These are phyloP conservation scores for Fusarium humuli DNA, from an alignment of 2,329 filamentous ascomycete species.

Conservation along the genomic window DNA sequence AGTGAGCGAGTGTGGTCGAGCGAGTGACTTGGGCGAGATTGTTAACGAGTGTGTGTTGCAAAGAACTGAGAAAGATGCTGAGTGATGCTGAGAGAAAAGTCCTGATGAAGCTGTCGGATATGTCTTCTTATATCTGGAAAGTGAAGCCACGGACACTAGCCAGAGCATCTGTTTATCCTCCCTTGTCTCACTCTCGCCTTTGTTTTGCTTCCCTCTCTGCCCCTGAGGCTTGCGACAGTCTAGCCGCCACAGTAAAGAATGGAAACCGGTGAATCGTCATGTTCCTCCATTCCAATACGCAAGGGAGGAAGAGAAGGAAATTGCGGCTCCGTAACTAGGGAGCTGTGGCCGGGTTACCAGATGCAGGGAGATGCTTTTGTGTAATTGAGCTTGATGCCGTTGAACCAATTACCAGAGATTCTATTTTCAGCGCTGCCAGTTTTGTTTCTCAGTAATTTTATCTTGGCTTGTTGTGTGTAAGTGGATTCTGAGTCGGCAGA, in stretches of 20 bases:
- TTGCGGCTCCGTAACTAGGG: constrained; percentile 30
- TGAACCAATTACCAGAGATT: background rate
- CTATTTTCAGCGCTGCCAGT: constrained; percentile 9
- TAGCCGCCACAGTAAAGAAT: constrained; percentile 32
- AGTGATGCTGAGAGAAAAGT: constrained; percentile 11
- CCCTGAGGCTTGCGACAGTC: constrained; percentile 23
- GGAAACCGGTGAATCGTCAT: constrained; percentile 24
- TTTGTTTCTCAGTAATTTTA: constrained; percentile 16
- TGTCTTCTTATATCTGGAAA: constrained; percentile 43
- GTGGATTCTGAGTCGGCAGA: constrained; percentile 13
- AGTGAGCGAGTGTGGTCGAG: constrained; percentile 29
- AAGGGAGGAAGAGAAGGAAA: constrained; percentile 32
- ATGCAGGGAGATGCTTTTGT: constrained; percentile 16
- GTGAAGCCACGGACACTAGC: background rate
- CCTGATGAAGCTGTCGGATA: background rate
- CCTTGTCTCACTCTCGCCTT: constrained; percentile 7
- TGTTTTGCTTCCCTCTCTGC: constrained; percentile 1
- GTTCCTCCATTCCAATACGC: constrained; percentile 33
- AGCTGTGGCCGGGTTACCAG: constrained; percentile 12
- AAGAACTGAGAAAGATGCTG: constrained; percentile 22
- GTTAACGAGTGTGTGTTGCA: constrained; percentile 34
- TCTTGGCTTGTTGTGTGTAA: constrained; percentile 6
- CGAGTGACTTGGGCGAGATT: constrained; percentile 45
- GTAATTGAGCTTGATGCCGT: background rate
- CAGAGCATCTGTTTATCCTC: constrained; percentile 8